phyloP scores from a whole-genome alignment of 2,329 filamentous ascomycete species.

The Aspergillus hiratsukae region DNA sequence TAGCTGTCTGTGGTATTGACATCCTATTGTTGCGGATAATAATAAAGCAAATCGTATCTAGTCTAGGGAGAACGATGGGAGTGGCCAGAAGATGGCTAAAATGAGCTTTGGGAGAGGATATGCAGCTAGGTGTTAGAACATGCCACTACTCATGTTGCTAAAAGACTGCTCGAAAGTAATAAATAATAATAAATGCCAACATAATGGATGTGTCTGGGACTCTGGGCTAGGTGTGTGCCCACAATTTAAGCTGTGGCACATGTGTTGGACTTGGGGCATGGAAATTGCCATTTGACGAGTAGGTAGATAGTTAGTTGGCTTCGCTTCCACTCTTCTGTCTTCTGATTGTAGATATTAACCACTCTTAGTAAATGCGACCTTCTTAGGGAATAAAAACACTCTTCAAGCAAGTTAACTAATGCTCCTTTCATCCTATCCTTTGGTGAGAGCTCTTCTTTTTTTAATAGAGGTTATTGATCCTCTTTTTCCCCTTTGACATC shows the following conservation, averaged over 20 bases:
- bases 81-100: background rate
- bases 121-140: slow-evolving; percentile 13
- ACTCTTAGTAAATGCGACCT: slow-evolving; percentile 1
- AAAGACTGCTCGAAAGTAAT: background rate
- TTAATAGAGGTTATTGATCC: background rate
- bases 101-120: slow-evolving; percentile 9
- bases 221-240: slow-evolving; percentile 4
- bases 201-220: slow-evolving; percentile 1
- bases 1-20: background rate
- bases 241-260: slow-evolving; percentile 9
- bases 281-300: background rate
- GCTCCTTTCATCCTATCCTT: background rate
- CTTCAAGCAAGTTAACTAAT: background rate
- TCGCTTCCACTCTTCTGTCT: background rate
- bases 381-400: background rate
- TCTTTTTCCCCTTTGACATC: background rate
- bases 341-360: slow-evolving; percentile 1
- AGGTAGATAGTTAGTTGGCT: background rate
- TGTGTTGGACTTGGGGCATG: slow-evolving; percentile 11
- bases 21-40: background rate
- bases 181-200: background rate
- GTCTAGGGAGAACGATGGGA: background rate
- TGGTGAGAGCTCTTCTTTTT: background rate
- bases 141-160: slow-evolving; percentile 1
- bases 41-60: background rate